A percentile compares a stretch with the other conserved stretches of the same genome.
Evolutionary conservation across 805 yeast species (phyloP).

Genomic region (Grigorovia transvaalensis): DNA sequence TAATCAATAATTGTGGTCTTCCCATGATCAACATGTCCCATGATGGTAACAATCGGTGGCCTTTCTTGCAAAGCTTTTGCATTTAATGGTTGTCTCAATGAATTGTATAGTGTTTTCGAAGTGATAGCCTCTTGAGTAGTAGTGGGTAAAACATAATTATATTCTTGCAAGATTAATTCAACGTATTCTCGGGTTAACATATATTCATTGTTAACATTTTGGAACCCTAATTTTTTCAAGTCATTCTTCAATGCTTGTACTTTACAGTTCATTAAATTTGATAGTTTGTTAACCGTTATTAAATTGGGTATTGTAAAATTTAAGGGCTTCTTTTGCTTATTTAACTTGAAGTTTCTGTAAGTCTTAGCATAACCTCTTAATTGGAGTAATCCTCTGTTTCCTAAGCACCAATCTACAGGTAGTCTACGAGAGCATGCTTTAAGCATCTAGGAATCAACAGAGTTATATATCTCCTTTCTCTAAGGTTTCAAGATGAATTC

Average conservation of each 20-base stretch:
- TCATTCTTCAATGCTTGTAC: constrained; percentile 48
- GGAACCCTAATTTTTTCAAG: constrained; percentile 63
- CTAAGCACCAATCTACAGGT: not conserved
- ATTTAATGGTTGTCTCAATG: constrained; percentile 44
- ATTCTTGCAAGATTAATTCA: constrained; percentile 78
- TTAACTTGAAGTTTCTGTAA: constrained; percentile 5
- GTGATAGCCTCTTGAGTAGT: constrained; percentile 27
- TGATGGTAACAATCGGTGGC: constrained; percentile 92
- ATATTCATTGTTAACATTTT: constrained; percentile 54
- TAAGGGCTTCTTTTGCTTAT: constrained; percentile 11
- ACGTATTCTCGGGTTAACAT: constrained; percentile 84
- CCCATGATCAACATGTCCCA: constrained; percentile 99
- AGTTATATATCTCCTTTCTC: no score
- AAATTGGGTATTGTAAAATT: constrained; percentile 52
- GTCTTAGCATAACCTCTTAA: constrained; percentile 11
- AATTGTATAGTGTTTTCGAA: constrained; percentile 48
- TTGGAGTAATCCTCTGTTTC: not conserved
- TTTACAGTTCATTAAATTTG: constrained; percentile 59
- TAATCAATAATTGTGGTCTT: constrained; percentile 89
- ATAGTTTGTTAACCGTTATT: constrained; percentile 67
- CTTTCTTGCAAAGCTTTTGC: constrained; percentile 48
- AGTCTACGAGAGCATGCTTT: not conserved
- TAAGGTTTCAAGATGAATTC: no score
- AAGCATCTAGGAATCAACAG: not conserved
- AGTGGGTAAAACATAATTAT: constrained; percentile 50